A percentile compares a stretch with the other conserved stretches of the same genome.
These are phyloP conservation scores for Tulasnella calospora DNA, from an alignment of 768 basidiomycete species.

Conservation along the genomic window DNA sequence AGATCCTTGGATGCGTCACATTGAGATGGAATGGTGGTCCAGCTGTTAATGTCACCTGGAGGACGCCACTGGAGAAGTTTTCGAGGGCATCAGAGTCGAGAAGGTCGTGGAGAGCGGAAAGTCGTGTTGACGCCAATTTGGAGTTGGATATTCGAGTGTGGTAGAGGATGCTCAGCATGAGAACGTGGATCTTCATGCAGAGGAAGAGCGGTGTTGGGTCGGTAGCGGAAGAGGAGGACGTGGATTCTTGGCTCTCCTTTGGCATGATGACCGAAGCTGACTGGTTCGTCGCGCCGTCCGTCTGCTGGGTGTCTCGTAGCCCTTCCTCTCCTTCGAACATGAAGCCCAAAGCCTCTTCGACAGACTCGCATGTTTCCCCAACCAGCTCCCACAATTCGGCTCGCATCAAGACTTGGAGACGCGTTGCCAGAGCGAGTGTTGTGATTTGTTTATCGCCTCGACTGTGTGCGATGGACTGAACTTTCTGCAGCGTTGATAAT, in stretches of 20 bases:
- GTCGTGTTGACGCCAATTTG: slow-evolving; percentile 45
- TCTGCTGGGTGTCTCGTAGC: slow-evolving; percentile 3
- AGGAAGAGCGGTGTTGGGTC: slow-evolving; percentile 32
- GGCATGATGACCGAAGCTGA: background rate
- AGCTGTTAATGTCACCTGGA: slow-evolving; percentile 39
- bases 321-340: slow-evolving; percentile 28
- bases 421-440: slow-evolving; percentile 44
- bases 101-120: slow-evolving; percentile 58
- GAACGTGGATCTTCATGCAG: slow-evolving; percentile 50
- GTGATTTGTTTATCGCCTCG: slow-evolving; percentile 26
- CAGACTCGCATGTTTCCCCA: slow-evolving; percentile 43
- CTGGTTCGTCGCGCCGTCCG: slow-evolving; percentile 1
- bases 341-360: slow-evolving; percentile 51
- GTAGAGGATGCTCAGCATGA: slow-evolving; percentile 58
- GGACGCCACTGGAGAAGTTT: slow-evolving; percentile 39
- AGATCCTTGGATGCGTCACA: slow-evolving; percentile 58
- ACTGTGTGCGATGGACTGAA: slow-evolving; percentile 22
- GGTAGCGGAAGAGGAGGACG: slow-evolving; percentile 7
- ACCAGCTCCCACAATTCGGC: slow-evolving; percentile 54
- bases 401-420: slow-evolving; percentile 52
- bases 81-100: slow-evolving; percentile 55
- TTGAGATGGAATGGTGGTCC: slow-evolving; percentile 49
- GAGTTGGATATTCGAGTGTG: slow-evolving; percentile 56
- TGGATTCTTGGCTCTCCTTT: slow-evolving; percentile 27
- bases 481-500: slow-evolving; percentile 24